Conservation (phyloP, 306 rosid genomes). For the Corylus americana region DNA sequence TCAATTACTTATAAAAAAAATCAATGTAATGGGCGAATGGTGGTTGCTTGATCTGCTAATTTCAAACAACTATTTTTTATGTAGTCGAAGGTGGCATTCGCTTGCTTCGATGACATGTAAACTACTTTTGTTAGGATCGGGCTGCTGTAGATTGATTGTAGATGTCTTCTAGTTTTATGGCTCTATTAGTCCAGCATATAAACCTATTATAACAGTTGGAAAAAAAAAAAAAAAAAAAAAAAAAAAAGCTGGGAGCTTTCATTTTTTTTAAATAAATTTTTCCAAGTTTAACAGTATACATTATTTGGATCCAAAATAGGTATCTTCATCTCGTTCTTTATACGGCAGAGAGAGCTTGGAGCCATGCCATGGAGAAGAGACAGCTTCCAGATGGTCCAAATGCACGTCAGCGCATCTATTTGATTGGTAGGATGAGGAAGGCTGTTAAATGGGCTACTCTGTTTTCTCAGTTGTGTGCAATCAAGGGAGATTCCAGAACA, state of each 20-base stretch:
- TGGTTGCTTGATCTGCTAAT: neutral
- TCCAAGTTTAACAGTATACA: slow-evolving; percentile 22
- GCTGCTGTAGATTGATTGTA: neutral
- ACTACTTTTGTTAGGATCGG: neutral
- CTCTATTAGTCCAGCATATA: neutral
- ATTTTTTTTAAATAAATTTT: neutral
- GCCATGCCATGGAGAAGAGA: slow-evolving; percentile 99
- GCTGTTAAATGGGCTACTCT: slow-evolving; percentile 92
- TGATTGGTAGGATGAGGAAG: slow-evolving; percentile 97
- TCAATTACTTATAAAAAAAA: too few relatives aligned
- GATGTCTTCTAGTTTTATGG: neutral
- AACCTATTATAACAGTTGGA: neutral
- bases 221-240: neutral
- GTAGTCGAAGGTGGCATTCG: neutral
- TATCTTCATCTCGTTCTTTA: slow-evolving; percentile 86
- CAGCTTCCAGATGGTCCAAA: slow-evolving; percentile 95
- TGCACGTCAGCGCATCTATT: slow-evolving; percentile 79
- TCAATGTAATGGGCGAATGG: neutral
- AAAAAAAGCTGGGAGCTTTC: neutral
- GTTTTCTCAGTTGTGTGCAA: slow-evolving; percentile 82
- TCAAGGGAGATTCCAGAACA: slow-evolving; percentile 93
- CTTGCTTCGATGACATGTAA: neutral
- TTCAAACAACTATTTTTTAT: neutral
- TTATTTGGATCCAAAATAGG: slow-evolving; percentile 57
- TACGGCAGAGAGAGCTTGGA: slow-evolving; percentile 97